These are phyloP conservation scores for Capronia coronata DNA, from an alignment of 2,329 filamentous ascomycete species.

Conservation along the genomic window DNA sequence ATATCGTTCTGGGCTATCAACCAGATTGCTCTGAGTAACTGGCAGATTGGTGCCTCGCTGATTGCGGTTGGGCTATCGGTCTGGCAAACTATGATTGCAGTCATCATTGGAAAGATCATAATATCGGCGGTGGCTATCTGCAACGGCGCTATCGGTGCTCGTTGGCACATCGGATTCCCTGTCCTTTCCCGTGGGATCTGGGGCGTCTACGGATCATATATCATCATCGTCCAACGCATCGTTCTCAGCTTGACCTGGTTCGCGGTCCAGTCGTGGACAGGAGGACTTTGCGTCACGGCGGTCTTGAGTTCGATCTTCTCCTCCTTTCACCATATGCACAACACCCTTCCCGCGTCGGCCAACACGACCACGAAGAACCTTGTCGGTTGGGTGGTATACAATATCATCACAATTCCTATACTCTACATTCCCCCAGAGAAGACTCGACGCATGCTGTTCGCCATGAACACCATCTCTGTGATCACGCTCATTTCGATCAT, in stretches of 20 bases:
- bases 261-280: conserved; percentile 35
- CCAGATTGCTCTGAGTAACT: conserved; percentile 34
- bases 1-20: conserved; percentile 33
- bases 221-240: conserved; percentile 39
- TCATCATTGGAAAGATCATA: conserved; percentile 34
- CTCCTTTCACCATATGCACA: conserved; percentile 34
- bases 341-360: conserved; percentile 32
- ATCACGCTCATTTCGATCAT: conserved; percentile 28
- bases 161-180: conserved; percentile 38
- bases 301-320: conserved; percentile 34
- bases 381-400: conserved; percentile 29
- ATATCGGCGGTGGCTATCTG: conserved; percentile 38
- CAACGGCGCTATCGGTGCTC: conserved; percentile 41
- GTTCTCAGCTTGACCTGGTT: conserved; percentile 35
- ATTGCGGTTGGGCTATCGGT: conserved; percentile 61
- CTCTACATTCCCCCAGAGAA: conserved; percentile 41
- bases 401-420: conserved; percentile 36
- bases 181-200: conserved; percentile 53
- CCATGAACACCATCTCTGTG: conserved; percentile 30
- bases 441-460: conserved; percentile 33
- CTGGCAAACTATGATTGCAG: conserved; percentile 74
- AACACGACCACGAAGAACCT: conserved; percentile 35
- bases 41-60: conserved; percentile 33
- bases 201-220: conserved; percentile 33
- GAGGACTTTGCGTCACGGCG: conserved; percentile 34